Conservation (phyloP, 1,284 basidiomycete species). For the Apiotrichum gamsii region DNA sequence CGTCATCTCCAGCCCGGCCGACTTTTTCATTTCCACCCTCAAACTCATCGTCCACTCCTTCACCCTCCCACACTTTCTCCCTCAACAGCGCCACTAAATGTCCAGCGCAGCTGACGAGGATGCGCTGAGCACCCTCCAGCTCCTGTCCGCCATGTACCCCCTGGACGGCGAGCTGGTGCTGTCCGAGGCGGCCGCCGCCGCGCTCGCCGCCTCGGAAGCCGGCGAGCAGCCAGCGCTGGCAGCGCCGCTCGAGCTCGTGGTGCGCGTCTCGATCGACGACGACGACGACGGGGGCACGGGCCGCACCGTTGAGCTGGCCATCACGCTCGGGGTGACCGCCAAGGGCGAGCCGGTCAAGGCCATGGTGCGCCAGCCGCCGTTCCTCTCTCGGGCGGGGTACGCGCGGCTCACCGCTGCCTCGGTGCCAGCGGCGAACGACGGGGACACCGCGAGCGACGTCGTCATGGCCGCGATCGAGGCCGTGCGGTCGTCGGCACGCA, state of each 20-base stretch:
- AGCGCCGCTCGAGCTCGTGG: slow-evolving; percentile 3
- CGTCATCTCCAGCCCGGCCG: no score
- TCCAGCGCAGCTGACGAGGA: slow-evolving; percentile 1
- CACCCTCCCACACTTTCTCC: no score
- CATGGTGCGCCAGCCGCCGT: slow-evolving; percentile 23
- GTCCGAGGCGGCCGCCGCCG: slow-evolving; percentile 9
- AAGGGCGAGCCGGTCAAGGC: slow-evolving; percentile 6
- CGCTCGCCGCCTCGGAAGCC: slow-evolving; percentile 3
- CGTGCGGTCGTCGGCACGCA: slow-evolving; percentile 2
- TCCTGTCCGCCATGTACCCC: slow-evolving; percentile 43
- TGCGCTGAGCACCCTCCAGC: slow-evolving; percentile 23
- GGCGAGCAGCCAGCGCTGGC: background rate
- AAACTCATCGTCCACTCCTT: no score
- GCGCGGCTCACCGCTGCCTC: slow-evolving; percentile 7
- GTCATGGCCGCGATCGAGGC: slow-evolving; percentile 28
- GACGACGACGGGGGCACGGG: background rate
- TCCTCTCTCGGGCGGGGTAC: slow-evolving; percentile 17
- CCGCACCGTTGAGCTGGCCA: background rate
- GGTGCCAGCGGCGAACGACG: slow-evolving; percentile 5
- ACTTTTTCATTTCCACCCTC: no score
- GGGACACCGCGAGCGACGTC: slow-evolving; percentile 19
- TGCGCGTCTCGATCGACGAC: slow-evolving; percentile 10
- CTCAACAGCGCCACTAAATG: no score
- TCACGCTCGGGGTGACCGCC: slow-evolving; percentile 1
- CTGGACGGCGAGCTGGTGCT: slow-evolving; percentile 30